A percentile compares a stretch with the other conserved stretches of the same genome.
These are phyloP conservation scores for Dothistroma septosporum DNA, from an alignment of 2,329 filamentous ascomycete species.

Conservation along the genomic window DNA sequence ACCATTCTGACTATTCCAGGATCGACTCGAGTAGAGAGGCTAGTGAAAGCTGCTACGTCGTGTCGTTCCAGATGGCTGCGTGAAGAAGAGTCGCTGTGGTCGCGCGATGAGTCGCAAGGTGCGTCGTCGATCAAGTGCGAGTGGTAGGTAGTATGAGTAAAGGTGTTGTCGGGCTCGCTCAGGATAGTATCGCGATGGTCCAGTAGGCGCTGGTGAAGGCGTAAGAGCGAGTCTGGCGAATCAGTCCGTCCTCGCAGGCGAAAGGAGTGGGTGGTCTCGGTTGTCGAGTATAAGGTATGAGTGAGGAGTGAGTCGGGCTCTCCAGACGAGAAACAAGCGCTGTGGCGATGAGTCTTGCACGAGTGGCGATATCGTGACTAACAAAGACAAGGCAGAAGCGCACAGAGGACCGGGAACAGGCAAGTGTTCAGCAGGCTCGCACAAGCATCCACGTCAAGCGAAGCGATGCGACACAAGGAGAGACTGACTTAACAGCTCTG, in stretches of 20 bases:
- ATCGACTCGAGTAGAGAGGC: slow-evolving; percentile 17
- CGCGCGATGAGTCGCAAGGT: slow-evolving; percentile 6
- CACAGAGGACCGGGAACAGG: neutral
- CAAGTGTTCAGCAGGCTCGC: neutral
- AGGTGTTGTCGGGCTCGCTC: slow-evolving; percentile 13
- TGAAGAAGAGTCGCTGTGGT: slow-evolving; percentile 19
- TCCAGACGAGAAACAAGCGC: neutral
- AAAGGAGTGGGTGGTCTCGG: slow-evolving; percentile 3
- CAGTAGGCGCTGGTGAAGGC: slow-evolving; percentile 4
- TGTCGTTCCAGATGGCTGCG: slow-evolving; percentile 20
- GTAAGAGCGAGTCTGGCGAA: slow-evolving; percentile 9
- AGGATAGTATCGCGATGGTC: slow-evolving; percentile 14
- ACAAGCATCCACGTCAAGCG: neutral
- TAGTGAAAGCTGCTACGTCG: slow-evolving; percentile 27
- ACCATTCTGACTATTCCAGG: slow-evolving; percentile 24
- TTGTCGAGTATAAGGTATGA: slow-evolving; percentile 3
- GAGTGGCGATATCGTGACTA: neutral
- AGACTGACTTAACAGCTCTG: neutral
- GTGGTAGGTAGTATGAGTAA: slow-evolving; percentile 3
- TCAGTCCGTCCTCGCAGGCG: slow-evolving; percentile 21
- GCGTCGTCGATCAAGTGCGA: neutral
- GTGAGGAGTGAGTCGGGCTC: neutral
- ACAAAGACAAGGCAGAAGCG: neutral
- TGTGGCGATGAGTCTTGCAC: slow-evolving; percentile 1
- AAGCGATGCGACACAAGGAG: neutral